Evolutionary conservation across 2,329 filamentous ascomycete genomes (phyloP), one percentile per base, ranked within the genome.

Genomic region (Blastomyces silverae): DNA sequence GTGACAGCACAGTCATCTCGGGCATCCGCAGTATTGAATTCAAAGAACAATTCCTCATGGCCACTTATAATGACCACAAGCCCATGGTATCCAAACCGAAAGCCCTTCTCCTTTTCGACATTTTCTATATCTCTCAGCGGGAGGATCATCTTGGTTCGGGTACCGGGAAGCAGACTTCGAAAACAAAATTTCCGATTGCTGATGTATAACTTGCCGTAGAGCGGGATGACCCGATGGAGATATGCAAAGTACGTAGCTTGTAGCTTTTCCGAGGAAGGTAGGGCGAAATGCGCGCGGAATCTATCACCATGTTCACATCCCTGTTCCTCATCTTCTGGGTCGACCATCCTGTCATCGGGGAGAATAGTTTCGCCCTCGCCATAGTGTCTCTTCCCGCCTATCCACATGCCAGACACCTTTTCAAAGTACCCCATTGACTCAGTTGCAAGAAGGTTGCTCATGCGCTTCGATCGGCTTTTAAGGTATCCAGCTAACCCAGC

Each of bases 391-490:
- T 89, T 88, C 15, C 91, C 91, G 44, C 94, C 94, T 69, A 92
- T 90, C 87, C 94, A 94, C 90, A 97, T 97, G 48, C 92, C 93
- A 0, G 93, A 96, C 0, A 97, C 92, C 76, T 97, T 97, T 73
- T 95, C 92, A 42, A 96, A 89, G 73, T 97, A 97, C 1, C 91
- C 92, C 87, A 96, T 96, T 0, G 93, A 95, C 75, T 97, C 92
- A 0, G 89, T 91, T 7, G 93, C 90, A 57, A 97, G 79, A 10
- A 96, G 79, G 37, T 82, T 90, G 66, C 90, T 91, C 87, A 97
- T 90, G 44, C 87, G 86, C 69, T 90, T 89, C 28, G 91, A 89
- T 28, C 89, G 87, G 64, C 84, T 88, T 72, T 89, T 90, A 62
- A 97, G 80, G 73, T 92, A 96, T 58, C 88, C 90, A 10, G 92